These are phyloP conservation scores for Cetraspora pellucida DNA, from an alignment of 192 early-diverging fungal genomes.

Conservation along the genomic window DNA sequence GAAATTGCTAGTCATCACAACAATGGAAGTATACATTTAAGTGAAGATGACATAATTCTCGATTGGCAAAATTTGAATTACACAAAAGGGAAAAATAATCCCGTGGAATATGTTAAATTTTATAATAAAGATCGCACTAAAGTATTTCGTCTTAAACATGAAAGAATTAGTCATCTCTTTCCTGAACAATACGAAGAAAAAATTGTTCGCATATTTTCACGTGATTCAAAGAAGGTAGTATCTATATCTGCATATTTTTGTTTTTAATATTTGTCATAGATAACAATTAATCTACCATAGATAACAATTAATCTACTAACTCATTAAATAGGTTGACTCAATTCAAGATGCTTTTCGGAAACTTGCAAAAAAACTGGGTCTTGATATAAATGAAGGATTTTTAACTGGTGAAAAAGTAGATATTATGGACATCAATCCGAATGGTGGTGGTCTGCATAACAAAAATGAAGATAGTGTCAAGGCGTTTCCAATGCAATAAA, in stretches of 20 bases:
- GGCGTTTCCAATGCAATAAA: no score
- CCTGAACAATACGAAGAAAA: constrained; percentile 72
- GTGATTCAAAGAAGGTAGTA: constrained; percentile 55
- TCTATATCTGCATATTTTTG: background rate
- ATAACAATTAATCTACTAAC: background rate
- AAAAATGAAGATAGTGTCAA: no score
- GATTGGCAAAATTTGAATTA: constrained; percentile 75
- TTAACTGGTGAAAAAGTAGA: no score
- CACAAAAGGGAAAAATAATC: constrained; percentile 82
- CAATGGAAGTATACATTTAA: constrained; percentile 58
- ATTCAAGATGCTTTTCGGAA: background rate
- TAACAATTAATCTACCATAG: background rate
- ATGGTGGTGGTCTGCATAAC: no score
- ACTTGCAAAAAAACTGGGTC: background rate
- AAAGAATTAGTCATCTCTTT: constrained; percentile 71
- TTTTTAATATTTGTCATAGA: background rate
- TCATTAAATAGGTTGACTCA: background rate
- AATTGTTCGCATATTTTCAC: constrained; percentile 64
- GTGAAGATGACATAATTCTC: constrained; percentile 73
- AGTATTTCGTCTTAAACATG: constrained; percentile 67
- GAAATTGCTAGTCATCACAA: constrained; percentile 39
- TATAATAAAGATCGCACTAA: constrained; percentile 48
- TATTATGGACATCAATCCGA: no score
- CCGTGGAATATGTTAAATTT: constrained; percentile 82
- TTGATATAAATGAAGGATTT: background rate